phyloP scores from a whole-genome alignment of 2,329 filamentous ascomycete genomes.

The Bisporella sp. region DNA sequence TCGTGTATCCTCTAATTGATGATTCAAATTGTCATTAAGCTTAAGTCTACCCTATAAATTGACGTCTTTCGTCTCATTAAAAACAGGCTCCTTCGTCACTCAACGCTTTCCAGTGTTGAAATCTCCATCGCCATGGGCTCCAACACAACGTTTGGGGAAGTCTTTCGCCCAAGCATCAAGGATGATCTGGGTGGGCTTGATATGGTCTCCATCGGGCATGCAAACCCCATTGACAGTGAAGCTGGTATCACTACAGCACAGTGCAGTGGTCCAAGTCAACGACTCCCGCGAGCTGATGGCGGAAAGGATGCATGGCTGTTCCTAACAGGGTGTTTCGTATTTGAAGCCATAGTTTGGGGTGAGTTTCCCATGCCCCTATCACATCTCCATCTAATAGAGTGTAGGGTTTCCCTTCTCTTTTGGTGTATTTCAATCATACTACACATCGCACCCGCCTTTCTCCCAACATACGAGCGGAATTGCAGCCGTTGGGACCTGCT shows the following conservation, averaged over 20 bases:
- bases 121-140: no score
- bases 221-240: neutral
- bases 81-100: no score
- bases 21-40: no score
- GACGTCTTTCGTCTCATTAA: no score
- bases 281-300: conserved; percentile 35
- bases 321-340: conserved; percentile 40
- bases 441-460: conserved; percentile 31
- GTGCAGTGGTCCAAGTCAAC: no score
- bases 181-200: no score
- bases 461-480: conserved; percentile 30
- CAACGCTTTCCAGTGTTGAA: no score
- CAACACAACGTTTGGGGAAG: no score
- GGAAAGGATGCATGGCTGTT: conserved; percentile 46
- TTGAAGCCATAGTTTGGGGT: conserved; percentile 49
- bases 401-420: conserved; percentile 31
- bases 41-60: no score
- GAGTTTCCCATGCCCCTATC: conserved; percentile 8
- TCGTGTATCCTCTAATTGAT: no score
- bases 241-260: no score
- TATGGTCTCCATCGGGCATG: neutral
- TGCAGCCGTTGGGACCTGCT: conserved; percentile 35
- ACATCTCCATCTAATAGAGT: neutral
- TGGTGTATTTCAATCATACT: conserved; percentile 38
- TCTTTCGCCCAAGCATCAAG: no score